Evolutionary conservation across 805 yeast species (phyloP), one percentile per base, ranked within the genome.

Genomic region (Candida rishiriensis): DNA sequence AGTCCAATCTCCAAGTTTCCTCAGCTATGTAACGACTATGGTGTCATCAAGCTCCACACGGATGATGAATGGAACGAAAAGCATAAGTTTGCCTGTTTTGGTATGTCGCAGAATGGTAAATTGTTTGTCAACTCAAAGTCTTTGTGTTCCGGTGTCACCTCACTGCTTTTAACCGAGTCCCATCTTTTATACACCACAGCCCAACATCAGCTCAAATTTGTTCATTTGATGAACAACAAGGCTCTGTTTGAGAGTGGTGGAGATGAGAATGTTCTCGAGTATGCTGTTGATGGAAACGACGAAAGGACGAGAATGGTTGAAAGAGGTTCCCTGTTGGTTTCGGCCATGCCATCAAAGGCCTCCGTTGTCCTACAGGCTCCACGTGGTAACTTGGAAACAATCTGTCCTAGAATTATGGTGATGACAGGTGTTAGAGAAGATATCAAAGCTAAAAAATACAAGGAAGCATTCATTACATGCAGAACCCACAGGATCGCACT

Each of bases 341-440:
- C 89, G 34, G 79, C 79, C 2, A 83, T 89, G 56, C 97, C 97
- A 1, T 79, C 91, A 0, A 84, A 79, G 43, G 81, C 89, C 44
- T 76, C 90, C 1, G 89, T 95, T 15, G 81, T 88, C 3, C 70
- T 93, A 42, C 97, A 93, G 63, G 97, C 97, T 4, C 95, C 95
- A 47, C 78, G 99, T 61, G 99, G 99, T 49, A 93, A 93, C 57
- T 69, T 93, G 53, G 99, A 93, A 64, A 89, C 98, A 0, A 85
- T 93, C 15, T 83, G 80, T 57, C 99, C 99, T 12, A 76, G 99
- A 62, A 85, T 93, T 38, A 81, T 93, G 85, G 95, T 91, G 3
- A 68, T 93, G 34, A 76, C 86, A 11, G 93, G 84, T 17, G 95
- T 93, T 21, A 76, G 99, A 52, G 71, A 75, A 30, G 73, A 75